Percentiles rank a stretch among this genome's conserved stretches.
Evolutionary conservation across 768 basidiomycete species (phyloP).

Genomic region (Sarcodon sp.): DNA sequence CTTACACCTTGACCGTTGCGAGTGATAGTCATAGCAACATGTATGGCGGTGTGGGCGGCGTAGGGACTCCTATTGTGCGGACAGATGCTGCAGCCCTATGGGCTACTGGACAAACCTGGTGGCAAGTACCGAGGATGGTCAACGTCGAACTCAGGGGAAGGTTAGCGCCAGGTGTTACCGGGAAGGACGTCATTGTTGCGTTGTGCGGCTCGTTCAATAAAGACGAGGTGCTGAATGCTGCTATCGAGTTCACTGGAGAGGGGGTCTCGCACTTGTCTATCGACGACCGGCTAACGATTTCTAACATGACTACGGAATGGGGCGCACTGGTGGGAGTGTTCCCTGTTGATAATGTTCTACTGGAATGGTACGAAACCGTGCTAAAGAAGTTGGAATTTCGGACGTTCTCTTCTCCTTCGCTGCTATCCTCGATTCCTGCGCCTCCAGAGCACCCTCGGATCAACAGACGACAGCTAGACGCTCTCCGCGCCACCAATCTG

Average conservation of each 20-base stretch:
- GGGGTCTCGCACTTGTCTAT: slow-evolving; percentile 68
- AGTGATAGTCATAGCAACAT: slow-evolving; percentile 97
- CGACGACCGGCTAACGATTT: slow-evolving; percentile 90
- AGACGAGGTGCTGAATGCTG: slow-evolving; percentile 94
- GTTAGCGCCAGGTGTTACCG: slow-evolving; percentile 82
- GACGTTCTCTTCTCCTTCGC: slow-evolving; percentile 47
- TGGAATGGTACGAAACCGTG: slow-evolving; percentile 76
- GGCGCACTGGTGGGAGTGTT: slow-evolving; percentile 94
- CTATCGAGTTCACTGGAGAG: slow-evolving; percentile 91
- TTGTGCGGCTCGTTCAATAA: slow-evolving; percentile 92
- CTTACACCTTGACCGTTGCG: slow-evolving; percentile 88
- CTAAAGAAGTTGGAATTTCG: slow-evolving; percentile 65
- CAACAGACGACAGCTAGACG: slow-evolving; percentile 57
- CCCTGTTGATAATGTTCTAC: slow-evolving; percentile 73
- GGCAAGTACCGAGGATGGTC: slow-evolving; percentile 97
- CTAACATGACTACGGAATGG: slow-evolving; percentile 99
- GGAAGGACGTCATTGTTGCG: slow-evolving; percentile 97
- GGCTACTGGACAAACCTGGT: slow-evolving; percentile 99
- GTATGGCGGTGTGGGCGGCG: slow-evolving; percentile 96
- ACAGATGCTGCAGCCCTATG: slow-evolving; percentile 93
- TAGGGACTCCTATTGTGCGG: slow-evolving; percentile 95
- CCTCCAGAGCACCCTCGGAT: slow-evolving; percentile 81
- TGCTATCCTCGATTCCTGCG: slow-evolving; percentile 41
- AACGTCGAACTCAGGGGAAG: slow-evolving; percentile 82
- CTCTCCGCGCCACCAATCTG: slow-evolving; percentile 39